Base-by-base conservation (phyloP, 2,329 filamentous ascomycete species). In the Helotiales sp. region DNA sequence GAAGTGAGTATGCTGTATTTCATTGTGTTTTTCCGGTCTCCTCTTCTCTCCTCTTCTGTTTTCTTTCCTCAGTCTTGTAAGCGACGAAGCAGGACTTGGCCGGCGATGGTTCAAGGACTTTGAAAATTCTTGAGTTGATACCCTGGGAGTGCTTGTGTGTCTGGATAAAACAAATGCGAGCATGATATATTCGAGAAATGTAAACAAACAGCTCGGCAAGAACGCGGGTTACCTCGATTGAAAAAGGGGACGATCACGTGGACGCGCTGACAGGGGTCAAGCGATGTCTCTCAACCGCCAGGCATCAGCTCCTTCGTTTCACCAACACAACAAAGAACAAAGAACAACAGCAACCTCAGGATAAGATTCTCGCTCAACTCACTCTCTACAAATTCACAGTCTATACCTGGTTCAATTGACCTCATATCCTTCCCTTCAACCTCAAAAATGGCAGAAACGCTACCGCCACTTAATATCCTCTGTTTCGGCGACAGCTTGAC, bases 401-500 rank as follows among this genome's bases (percentile, higher is more conserved):
- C n/a, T n/a, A n/a, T n/a, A n/a, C n/a, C n/a, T n/a, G n/a, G n/a
- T n/a, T n/a, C n/a, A n/a, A n/a, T n/a, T n/a, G n/a, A 20, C 40
- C 17, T 20, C n/a, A 3, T 20, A 3, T 2, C 40, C 2, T 37
- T 37, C 50, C 17, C 20, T 49, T 22, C 8, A 20, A 5, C n/a
- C 20, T 11, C 3, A 7, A 37, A 15, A 24, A 37, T 57, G 52
- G 2, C 52, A n/a, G n/a, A n/a, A n/a, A n/a, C n/a, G n/a, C n/a
- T n/a, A n/a, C n/a, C n/a, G 30, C 52, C 55, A 6, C 59, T 76
- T 17, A 64, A 60, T 1, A 73, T 75, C 30, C 70, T 75, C 40
- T 73, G 70, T 49, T 72, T 75, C 55, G 73, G 74, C 32, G 73
- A 72, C 50, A 67, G 62, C 30, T 82, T 91, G 30, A 90, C 88